These are phyloP conservation scores for Casaregolazyma lundiana DNA, from an alignment of 1,139 yeast genomes.

Conservation along the genomic window DNA sequence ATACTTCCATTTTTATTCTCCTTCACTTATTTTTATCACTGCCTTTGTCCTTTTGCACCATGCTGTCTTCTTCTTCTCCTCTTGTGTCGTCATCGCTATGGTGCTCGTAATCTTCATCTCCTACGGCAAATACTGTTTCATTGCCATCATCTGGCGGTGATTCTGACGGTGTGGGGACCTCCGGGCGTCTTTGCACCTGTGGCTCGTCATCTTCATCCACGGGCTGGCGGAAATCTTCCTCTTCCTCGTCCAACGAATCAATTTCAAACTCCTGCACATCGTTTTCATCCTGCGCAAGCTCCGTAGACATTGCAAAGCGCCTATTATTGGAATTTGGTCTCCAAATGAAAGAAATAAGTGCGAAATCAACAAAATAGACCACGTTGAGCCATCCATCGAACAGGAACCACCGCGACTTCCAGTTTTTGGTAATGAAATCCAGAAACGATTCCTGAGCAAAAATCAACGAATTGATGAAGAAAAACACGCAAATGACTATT, in stretches of 20 bases:
- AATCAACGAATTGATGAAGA: slow-evolving; percentile 65
- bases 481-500: slow-evolving; percentile 55
- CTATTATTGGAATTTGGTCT: slow-evolving; percentile 95
- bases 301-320: slow-evolving; percentile 91
- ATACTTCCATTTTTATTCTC: slow-evolving; percentile 8
- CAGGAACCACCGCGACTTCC: slow-evolving; percentile 88
- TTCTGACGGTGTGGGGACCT: slow-evolving; percentile 10
- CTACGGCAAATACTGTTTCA: slow-evolving; percentile 20
- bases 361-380: slow-evolving; percentile 77
- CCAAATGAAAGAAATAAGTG: slow-evolving; percentile 88
- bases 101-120: slow-evolving; percentile 21
- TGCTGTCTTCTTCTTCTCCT: slow-evolving; percentile 8
- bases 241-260: slow-evolving; percentile 38
- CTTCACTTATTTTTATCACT: slow-evolving; percentile 1
- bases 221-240: slow-evolving; percentile 25
- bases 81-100: slow-evolving; percentile 24
- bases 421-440: slow-evolving; percentile 77
- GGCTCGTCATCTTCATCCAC: slow-evolving; percentile 23
- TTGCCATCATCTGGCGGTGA: slow-evolving; percentile 8
- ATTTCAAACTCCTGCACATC: slow-evolving; percentile 53
- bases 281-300: slow-evolving; percentile 77
- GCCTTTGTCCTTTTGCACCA: slow-evolving; percentile 7
- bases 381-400: slow-evolving; percentile 95
- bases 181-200: slow-evolving; percentile 9
- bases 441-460: slow-evolving; percentile 69